Evolutionary conservation across 768 basidiomycete genomes (phyloP).

Genomic region (Collybia sp.): DNA sequence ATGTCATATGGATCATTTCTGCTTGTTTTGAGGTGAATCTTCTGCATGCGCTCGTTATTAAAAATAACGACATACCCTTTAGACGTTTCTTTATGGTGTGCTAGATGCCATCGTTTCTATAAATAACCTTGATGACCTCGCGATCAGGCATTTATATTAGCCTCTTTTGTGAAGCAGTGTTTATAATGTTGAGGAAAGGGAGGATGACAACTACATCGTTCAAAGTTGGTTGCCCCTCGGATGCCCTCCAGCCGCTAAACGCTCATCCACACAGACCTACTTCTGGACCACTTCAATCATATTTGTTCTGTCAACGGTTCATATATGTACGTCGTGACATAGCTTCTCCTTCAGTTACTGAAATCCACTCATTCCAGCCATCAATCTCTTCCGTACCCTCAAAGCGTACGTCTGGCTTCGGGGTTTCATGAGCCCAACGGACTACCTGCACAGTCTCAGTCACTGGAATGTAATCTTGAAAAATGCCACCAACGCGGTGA

Average conservation of each 20-base stretch:
- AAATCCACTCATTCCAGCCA: background rate
- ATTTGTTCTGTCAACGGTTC: constrained; percentile 17
- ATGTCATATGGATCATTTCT: too few relatives aligned
- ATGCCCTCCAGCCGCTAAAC: background rate
- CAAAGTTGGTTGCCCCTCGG: constrained; percentile 3
- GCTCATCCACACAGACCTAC: constrained; percentile 14
- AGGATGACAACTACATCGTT: constrained; percentile 4
- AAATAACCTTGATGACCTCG: too few relatives aligned
- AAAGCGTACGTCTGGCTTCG: background rate
- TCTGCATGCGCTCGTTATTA: too few relatives aligned
- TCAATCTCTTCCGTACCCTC: background rate
- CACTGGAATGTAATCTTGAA: background rate
- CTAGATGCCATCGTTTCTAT: too few relatives aligned
- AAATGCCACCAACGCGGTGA: constrained; percentile 2
- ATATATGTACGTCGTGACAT: constrained; percentile 13
- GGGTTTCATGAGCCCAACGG: background rate
- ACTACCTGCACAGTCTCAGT: background rate
- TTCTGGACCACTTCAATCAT: constrained; percentile 15
- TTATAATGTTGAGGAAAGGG: constrained; percentile 11
- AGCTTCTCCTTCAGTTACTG: background rate
- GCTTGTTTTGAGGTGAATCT: too few relatives aligned
- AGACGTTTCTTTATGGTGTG: too few relatives aligned
- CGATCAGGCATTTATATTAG: constrained; percentile 13
- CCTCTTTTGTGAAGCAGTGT: constrained; percentile 12
- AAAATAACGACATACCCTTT: too few relatives aligned